phyloP scores from a whole-genome alignment of 768 basidiomycete species.

The Amanita pseudoporphyria region DNA sequence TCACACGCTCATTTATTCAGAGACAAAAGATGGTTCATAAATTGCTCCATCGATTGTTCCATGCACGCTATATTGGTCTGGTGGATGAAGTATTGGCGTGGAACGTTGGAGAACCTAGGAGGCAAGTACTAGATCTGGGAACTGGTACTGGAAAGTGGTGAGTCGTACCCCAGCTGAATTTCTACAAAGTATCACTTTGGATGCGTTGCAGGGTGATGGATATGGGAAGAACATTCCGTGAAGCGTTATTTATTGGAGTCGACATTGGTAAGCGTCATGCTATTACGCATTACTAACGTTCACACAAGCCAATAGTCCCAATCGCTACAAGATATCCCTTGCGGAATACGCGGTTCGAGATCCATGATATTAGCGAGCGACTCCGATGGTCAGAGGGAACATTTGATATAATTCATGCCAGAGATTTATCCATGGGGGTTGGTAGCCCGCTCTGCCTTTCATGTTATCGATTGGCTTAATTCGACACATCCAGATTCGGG shows the following conservation, averaged over 20 bases:
- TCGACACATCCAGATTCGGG: conserved; percentile 32
- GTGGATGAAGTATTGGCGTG: conserved; percentile 40
- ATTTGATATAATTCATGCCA: conserved; percentile 65
- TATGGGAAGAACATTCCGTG: conserved; percentile 58
- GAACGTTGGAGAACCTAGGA: conserved; percentile 26
- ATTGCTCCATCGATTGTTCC: conserved; percentile 39
- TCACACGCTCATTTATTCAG: conserved; percentile 22
- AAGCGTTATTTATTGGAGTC: conserved; percentile 56
- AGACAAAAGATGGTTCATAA: conserved; percentile 42
- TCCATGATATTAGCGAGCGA: conserved; percentile 48
- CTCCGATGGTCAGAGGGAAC: conserved; percentile 40
- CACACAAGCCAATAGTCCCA: conserved; percentile 39
- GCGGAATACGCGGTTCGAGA: conserved; percentile 54
- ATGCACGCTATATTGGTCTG: conserved; percentile 52
- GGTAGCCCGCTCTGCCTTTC: conserved; percentile 16
- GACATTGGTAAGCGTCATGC: conserved; percentile 55
- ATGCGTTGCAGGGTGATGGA: conserved; percentile 51
- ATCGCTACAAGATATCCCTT: conserved; percentile 57
- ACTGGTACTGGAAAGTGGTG: conserved; percentile 71
- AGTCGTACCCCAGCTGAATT: conserved; percentile 17
- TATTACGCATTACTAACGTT: conserved; percentile 9
- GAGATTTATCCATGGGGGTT: conserved; percentile 51
- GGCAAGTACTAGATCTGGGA: conserved; percentile 62
- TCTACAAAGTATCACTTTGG: conserved; percentile 11
- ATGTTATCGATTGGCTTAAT: not conserved